These are phyloP conservation scores for Aspergillus caelatus DNA, from an alignment of 2,329 filamentous ascomycete species.

Conservation along the genomic window DNA sequence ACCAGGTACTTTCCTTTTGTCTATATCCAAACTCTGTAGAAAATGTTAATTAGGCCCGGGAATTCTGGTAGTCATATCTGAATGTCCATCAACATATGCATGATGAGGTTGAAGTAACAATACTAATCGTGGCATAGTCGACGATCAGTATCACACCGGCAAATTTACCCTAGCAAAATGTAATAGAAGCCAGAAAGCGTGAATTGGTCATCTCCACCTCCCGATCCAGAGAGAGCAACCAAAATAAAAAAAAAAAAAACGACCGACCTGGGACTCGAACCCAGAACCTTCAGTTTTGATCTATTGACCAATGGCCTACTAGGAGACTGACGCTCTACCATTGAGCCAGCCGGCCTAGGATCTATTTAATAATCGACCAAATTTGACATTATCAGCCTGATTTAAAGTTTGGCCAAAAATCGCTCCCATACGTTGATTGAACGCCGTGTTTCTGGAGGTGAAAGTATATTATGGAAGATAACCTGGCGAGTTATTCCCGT, in stretches of 20 bases:
- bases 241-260: neutral
- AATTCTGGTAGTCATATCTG: neutral
- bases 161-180: too few relatives aligned
- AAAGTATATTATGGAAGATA: neutral
- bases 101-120: neutral
- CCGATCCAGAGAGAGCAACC: too few relatives aligned
- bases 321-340: constrained; percentile 2
- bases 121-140: too few relatives aligned
- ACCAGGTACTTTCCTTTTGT: neutral
- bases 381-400: neutral
- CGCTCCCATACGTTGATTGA: too few relatives aligned
- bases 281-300: neutral
- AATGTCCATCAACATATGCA: too few relatives aligned
- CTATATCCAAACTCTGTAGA: neutral
- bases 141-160: too few relatives aligned
- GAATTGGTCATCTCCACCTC: too few relatives aligned
- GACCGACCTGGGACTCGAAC: constrained; percentile 4
- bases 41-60: neutral
- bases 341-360: neutral
- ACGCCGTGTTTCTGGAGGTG: too few relatives aligned
- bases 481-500: too few relatives aligned
- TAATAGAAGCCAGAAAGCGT: too few relatives aligned
- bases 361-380: neutral
- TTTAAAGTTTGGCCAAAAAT: fast-evolving
- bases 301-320: neutral